Base-by-base conservation (phyloP, 2,329 filamentous ascomycete genomes). In the Colletotrichum godetiae region DNA sequence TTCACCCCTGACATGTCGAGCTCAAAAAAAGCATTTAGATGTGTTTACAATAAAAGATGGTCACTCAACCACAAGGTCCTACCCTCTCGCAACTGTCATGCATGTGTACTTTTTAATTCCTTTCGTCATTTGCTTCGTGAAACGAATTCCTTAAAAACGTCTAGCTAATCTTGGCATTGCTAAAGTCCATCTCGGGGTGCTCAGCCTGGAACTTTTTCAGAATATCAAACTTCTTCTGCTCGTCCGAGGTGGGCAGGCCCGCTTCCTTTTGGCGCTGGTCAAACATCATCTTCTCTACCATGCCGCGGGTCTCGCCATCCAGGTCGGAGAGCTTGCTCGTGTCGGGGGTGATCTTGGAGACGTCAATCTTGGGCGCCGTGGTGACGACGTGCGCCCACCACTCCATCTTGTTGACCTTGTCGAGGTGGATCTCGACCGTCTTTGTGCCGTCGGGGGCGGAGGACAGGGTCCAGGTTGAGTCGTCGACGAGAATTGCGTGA, bases 281-380 rank as follows among this genome's bases (percentile, higher is more conserved):
- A 80, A 90, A 99, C 97, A 99, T 99, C 97, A 99, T 99, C 91
- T 99, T 99, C 91, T 99, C 97, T 57, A 99, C 97, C 96, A 99
- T 98, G 72, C 92, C 90, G 76, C 97, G 90, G 67, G 97, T 99
- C 88, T 97, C 94, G 74, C 97, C 97, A 81, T 98, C 96, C 77
- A 99, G 87, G 82, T 99, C 97, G 70, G 93, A 92, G 79, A 99
- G 88, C 83, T 95, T 97, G 81, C 93, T 95, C 81, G 93, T 95
- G 85, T 98, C 97, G 27, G 97, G 97, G 81, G 92, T 91, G 84
- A 99, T 98, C 87, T 98, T 98, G 78, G 92, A 92, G 46, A 97
- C 95, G 85, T 99, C 97, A 84, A 99, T 97, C 84, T 93, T 94
- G 75, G 97, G 97, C 4, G 95, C 96, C 7, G 86, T 85, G 8